Evolutionary conservation across 1,139 yeast species (phyloP).

Genomic region (Casaregolazyma suthepensis): DNA sequence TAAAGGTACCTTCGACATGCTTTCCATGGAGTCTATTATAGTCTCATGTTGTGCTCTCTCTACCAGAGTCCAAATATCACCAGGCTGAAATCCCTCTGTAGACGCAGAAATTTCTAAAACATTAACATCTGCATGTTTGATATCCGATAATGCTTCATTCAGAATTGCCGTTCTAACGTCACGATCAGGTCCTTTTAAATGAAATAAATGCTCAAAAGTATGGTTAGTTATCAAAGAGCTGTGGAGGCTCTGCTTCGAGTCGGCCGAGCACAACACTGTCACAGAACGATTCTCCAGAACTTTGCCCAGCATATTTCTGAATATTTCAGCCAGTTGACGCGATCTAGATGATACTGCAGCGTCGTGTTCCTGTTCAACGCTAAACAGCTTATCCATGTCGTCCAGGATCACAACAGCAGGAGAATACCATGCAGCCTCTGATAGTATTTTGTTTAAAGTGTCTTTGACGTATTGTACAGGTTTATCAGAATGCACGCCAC

Average conservation of each 20-base stretch:
- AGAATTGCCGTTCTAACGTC: constrained; percentile 51
- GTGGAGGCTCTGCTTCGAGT: constrained; percentile 62
- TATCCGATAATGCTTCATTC: constrained; percentile 34
- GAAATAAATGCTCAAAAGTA: constrained; percentile 57
- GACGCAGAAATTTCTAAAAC: constrained; percentile 64
- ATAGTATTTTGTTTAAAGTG: constrained; percentile 46
- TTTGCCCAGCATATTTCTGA: constrained; percentile 37
- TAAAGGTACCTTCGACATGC: constrained; percentile 12
- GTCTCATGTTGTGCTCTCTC: constrained; percentile 66
- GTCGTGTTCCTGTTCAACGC: constrained; percentile 66
- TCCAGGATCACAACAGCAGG: constrained; percentile 75
- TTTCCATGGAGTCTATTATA: constrained; percentile 20
- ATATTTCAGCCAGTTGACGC: constrained; percentile 49
- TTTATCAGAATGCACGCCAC: constrained; percentile 54
- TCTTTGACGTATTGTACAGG: constrained; percentile 47
- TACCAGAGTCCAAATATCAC: constrained; percentile 64
- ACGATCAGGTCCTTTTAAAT: constrained; percentile 66
- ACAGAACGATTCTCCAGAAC: constrained; percentile 42
- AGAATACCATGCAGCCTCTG: constrained; percentile 68
- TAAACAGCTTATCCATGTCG: constrained; percentile 69
- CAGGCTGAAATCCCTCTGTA: constrained; percentile 86
- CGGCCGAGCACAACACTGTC: constrained; percentile 51
- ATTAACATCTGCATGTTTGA: constrained; percentile 41
- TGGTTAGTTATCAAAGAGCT: constrained; percentile 59
- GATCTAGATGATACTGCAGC: constrained; percentile 48